Percentiles rank a stretch among this genome's conserved stretches.
phyloP scores from a whole-genome alignment of 2,329 filamentous ascomycete species.

The Rutstroemia sydowiana region DNA sequence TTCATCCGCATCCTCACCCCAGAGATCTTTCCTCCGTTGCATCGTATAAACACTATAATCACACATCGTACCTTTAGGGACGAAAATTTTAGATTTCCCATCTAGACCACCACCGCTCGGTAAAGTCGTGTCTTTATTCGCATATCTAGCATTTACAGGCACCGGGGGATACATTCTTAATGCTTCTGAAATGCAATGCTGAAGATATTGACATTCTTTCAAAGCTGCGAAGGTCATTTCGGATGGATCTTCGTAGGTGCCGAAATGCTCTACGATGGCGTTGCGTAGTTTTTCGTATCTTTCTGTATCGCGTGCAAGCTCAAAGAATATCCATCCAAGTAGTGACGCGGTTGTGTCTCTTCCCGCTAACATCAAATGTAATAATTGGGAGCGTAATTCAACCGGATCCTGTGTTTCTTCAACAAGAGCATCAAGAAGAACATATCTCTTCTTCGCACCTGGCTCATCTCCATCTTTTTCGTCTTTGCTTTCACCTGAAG shows the following conservation, averaged over 20 bases:
- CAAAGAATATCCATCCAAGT: conserved; percentile 29
- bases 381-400: conserved; percentile 38
- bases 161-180: conserved; percentile 33
- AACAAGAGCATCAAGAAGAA: conserved; percentile 38
- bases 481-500: conserved; percentile 24
- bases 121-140: conserved; percentile 18
- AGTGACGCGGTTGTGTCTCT: conserved; percentile 36
- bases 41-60: conserved; percentile 23
- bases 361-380: conserved; percentile 32
- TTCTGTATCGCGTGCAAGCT: conserved; percentile 21
- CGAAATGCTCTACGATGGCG: too few relatives aligned
- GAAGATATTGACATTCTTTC: conserved; percentile 44
- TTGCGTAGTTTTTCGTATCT: conserved; percentile 29
- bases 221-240: too few relatives aligned
- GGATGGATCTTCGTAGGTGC: too few relatives aligned
- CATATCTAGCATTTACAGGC: conserved; percentile 20
- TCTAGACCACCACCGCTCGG: conserved; percentile 28
- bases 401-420: conserved; percentile 38
- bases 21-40: conserved; percentile 33
- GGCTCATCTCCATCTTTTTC: conserved; percentile 22
- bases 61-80: conserved; percentile 18
- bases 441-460: conserved; percentile 38
- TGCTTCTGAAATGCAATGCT: conserved; percentile 46
- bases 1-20: conserved; percentile 33
- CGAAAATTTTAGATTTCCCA: conserved; percentile 23